Evolutionary conservation across 31 red algal genomes (phyloP).

Genomic region (Bonnemaisonia californica): DNA sequence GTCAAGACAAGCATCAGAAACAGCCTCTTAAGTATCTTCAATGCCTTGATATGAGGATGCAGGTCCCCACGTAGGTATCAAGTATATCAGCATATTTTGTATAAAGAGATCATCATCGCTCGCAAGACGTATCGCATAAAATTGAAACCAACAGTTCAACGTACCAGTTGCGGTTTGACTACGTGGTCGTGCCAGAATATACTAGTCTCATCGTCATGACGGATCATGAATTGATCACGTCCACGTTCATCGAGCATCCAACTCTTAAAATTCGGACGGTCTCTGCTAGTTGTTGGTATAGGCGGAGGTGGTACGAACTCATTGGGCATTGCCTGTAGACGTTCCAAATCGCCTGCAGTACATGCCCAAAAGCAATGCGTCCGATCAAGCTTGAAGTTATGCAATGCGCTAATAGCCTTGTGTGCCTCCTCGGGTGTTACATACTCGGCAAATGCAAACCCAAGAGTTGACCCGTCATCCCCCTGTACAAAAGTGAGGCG

Average conservation of each 20-base stretch:
- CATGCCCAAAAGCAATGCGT: slow-evolving; percentile 74
- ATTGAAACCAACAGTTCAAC: no score
- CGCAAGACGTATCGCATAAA: no score
- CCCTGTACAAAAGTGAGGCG: slow-evolving; percentile 57
- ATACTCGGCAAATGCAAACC: slow-evolving; percentile 90
- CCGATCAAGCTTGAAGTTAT: slow-evolving; percentile 82
- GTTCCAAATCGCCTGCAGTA: slow-evolving; percentile 73
- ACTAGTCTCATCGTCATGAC: slow-evolving; percentile 75
- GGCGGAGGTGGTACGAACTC: slow-evolving; percentile 73
- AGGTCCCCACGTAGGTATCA: no score
- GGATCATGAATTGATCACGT: slow-evolving; percentile 94
- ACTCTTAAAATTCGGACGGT: slow-evolving; percentile 65
- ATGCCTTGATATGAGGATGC: slow-evolving; percentile 1
- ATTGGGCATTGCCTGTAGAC: slow-evolving; percentile 60
- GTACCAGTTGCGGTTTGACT: slow-evolving; percentile 71
- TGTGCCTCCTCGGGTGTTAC: slow-evolving; percentile 77
- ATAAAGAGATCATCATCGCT: no score
- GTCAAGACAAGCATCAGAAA: slow-evolving; percentile 64
- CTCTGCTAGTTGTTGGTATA: slow-evolving; percentile 35
- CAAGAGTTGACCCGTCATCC: slow-evolving; percentile 65
- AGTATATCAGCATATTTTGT: no score
- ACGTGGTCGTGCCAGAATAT: slow-evolving; percentile 95
- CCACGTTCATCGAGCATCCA: slow-evolving; percentile 89
- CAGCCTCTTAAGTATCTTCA: slow-evolving; percentile 70
- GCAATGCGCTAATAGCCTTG: slow-evolving; percentile 67